Evolutionary conservation across 176 grass and related monocot species (phyloP), one percentile per base, ranked within the genome.

Genomic region (Cocos nucifera): DNA sequence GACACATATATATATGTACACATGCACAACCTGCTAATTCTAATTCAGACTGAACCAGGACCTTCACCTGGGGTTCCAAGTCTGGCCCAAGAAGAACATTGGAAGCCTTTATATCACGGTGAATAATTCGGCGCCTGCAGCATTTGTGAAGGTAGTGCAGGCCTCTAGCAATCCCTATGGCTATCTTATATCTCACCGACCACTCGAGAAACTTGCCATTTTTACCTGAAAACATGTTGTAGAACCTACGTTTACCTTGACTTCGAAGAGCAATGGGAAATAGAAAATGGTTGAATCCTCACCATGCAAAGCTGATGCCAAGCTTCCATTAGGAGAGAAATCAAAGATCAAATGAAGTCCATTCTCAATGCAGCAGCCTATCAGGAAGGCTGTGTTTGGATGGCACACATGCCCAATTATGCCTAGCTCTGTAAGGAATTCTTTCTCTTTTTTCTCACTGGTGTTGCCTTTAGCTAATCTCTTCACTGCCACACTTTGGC

Each of bases 321-420:
- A 51, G 22, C 78, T 98, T 53, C 79, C 87, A 4, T 88, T 92
- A 4, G 56, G 12, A 4, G 81, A 98, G 55, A 98, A 85, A 18
- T 92, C 79, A 32, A 98, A 86, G 15, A 98, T 64, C 18, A 92
- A 69, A 30, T 88, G 89, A 2, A 98, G 15, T 6, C 87, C 93
- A 62, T 98, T 98, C 78, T 98, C 93, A 49, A 98, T 69, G 32
- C 93, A 89, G 70, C 87, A 98, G 27, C 87, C 93, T 61, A 88
- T 71, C 12, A 98, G 69, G 65, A 83, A 88, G 15, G 87, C 72
- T 22, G 87, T 88, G 80, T 92, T 98, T 49, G 93, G 93, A 59
- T 98, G 93, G 64, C 78, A 98, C 8, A 98, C 81, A 75, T 98
- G 87, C 7, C 84, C 87, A 28, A 92, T 81, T 8, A 98, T 98